phyloP scores from a whole-genome alignment of 2,329 filamentous ascomycete species.

The Trichophyton mentagrophytes region DNA sequence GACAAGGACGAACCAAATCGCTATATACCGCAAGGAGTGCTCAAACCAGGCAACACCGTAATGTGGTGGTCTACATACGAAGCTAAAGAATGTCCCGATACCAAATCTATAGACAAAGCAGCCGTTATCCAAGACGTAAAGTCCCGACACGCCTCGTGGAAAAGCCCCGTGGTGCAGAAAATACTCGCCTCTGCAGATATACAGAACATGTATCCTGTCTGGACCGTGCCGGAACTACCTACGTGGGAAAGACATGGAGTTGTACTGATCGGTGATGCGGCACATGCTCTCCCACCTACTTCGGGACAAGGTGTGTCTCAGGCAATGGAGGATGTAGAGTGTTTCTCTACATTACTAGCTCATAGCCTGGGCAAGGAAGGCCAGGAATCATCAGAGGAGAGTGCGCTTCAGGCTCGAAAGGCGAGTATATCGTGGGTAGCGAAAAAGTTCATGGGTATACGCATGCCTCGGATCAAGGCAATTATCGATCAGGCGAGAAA shows the following conservation, averaged over 20 bases:
- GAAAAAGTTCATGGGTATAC: conserved; percentile 23
- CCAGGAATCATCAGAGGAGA: background rate
- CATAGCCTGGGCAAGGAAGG: conserved; percentile 19
- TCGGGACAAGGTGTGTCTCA: conserved; percentile 45
- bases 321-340: conserved; percentile 43
- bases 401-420: conserved; percentile 10
- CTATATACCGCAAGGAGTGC: conserved; percentile 14
- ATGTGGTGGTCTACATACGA: conserved; percentile 38
- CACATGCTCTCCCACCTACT: conserved; percentile 43
- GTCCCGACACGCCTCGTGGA: conserved; percentile 34
- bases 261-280: conserved; percentile 45
- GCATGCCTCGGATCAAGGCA: conserved; percentile 23
- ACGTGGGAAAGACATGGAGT: conserved; percentile 38
- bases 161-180: conserved; percentile 32
- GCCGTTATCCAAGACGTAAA: conserved; percentile 26
- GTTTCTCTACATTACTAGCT: conserved; percentile 32
- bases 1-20: conserved; percentile 14
- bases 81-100: conserved; percentile 22
- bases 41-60: conserved; percentile 22
- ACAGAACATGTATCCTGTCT: conserved; percentile 37
- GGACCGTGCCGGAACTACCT: conserved; percentile 36
- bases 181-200: conserved; percentile 29
- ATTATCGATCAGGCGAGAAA: conserved; percentile 23
- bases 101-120: conserved; percentile 21
- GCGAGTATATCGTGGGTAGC: conserved; percentile 19